phyloP scores from a whole-genome alignment of 345 rosid genomes.

The Zanthoxylum bungeanum region DNA sequence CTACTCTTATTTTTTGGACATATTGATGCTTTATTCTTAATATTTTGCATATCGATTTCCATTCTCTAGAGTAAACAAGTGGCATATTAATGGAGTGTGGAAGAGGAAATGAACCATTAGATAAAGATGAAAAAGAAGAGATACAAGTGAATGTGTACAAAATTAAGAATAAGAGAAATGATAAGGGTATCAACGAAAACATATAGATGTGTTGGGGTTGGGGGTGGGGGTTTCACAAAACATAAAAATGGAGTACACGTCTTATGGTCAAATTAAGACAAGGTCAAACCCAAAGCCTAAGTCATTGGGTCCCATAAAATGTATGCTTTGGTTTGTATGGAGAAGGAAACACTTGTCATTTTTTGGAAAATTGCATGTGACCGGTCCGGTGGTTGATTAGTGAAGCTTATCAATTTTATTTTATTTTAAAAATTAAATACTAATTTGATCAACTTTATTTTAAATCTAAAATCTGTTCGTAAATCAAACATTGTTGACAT shows the following conservation, averaged over 20 bases:
- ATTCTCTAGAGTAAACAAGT: too few species aligned
- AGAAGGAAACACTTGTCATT: slow-evolving; percentile 2
- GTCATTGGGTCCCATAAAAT: slow-evolving; percentile 13
- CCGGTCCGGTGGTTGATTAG: too few species aligned
- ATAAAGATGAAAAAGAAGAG: not conserved
- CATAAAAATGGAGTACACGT: not conserved
- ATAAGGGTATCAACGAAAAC: not conserved
- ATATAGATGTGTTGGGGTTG: not conserved
- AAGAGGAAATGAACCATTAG: too few species aligned
- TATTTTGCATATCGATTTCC: too few species aligned
- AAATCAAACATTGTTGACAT: too few species aligned
- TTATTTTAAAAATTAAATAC: too few species aligned
- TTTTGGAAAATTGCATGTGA: not conserved
- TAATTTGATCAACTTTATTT: too few species aligned
- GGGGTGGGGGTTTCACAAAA: not conserved
- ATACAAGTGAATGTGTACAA: not conserved
- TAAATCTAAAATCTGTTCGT: too few species aligned
- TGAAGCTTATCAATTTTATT: too few species aligned
- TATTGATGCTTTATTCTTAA: too few species aligned
- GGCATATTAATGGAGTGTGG: too few species aligned
- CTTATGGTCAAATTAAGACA: not conserved
- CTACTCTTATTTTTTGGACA: too few species aligned
- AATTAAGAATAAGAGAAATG: not conserved
- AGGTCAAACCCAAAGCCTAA: slow-evolving; percentile 15
- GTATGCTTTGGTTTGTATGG: not conserved